Evolutionary conservation across 2,329 filamentous ascomycete species (phyloP), one percentile per base, ranked within the genome.

Genomic region (Reticulascus tulasneorum): DNA sequence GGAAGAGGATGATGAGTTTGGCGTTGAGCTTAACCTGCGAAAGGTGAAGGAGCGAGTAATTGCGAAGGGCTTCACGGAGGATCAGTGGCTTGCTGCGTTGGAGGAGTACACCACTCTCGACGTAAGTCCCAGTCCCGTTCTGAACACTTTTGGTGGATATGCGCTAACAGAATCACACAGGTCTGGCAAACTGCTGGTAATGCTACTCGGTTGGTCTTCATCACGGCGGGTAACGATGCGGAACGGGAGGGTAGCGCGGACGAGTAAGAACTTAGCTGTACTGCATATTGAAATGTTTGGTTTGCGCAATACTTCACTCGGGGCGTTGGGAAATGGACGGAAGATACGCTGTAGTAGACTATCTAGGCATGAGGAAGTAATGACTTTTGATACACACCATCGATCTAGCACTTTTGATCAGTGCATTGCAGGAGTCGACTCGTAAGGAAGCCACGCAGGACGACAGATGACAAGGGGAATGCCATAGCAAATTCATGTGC

Each of bases 21-120:
- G 73, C 12, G 58, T 75, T 15, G 90, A 96, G 62, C 66, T 98
- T 51, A 93, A 84, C 61, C 76, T 98, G 69, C 78, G 85, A 48
- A 85, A 88, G 63, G 87, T 98, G 42, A 79, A 90, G 59, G 90
- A 96, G 63, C 71, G 93, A 47, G 89, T 98, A 20, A 74, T 97
- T 52, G 93, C 90, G 35, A 96, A 95, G 75, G 93, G 93, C 4
- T 98, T 96, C 62, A 98, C 91, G 1, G 84, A 89, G 47, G 88
- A 97, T 62, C 90, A 98, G 62, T 89, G 95, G 67, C 74, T 86
- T 54, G 77, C 77, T 49, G 84, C 90, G 15, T 73, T 98, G 56
- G 84, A 95, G 45, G 91, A 95, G 68, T 97, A 98, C 63, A 82
- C 86, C 4, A 71, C 77, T 47, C 67, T 94, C 43, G 86, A 95